These are phyloP conservation scores for Podospora bellae-mahoneyi DNA, from an alignment of 495 filamentous ascomycete genomes.

Conservation along the genomic window DNA sequence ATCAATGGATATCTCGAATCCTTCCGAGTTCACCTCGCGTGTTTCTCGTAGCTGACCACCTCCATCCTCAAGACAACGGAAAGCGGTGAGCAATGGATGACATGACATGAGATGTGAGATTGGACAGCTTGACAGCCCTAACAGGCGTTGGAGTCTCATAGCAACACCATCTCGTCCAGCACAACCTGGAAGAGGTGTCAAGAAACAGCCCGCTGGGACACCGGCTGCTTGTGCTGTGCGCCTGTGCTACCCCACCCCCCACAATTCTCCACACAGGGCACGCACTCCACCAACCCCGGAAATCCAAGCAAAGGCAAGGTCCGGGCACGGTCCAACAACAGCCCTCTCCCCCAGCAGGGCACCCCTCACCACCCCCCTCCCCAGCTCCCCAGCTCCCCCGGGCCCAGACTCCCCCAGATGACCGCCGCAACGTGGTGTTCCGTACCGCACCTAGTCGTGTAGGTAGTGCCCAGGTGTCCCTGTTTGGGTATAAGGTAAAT, in stretches of 20 bases:
- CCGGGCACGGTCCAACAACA: too few relatives aligned
- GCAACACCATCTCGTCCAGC: background rate
- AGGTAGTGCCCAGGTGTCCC: too few relatives aligned
- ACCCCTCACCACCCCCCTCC: background rate
- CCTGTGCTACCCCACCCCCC: background rate
- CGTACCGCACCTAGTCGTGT: too few relatives aligned
- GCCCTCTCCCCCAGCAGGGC: too few relatives aligned
- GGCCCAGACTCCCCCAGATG: background rate
- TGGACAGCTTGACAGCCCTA: background rate
- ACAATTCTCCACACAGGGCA: background rate
- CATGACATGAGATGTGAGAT: background rate
- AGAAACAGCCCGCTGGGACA: background rate
- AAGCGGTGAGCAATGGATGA: background rate
- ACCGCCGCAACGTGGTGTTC: background rate
- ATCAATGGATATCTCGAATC: background rate
- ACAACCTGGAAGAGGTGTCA: background rate
- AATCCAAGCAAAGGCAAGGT: background rate
- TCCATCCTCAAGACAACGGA: background rate
- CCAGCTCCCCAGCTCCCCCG: background rate
- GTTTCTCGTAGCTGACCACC: constrained; percentile 7
- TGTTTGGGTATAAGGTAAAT: background rate
- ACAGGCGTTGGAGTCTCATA: background rate
- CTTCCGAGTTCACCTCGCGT: constrained; percentile 1
- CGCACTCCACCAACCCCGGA: background rate
- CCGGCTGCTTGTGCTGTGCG: background rate